Evolutionary conservation across 352 stramenopile species (phyloP).

Genomic region (Pythium insidiosum): DNA sequence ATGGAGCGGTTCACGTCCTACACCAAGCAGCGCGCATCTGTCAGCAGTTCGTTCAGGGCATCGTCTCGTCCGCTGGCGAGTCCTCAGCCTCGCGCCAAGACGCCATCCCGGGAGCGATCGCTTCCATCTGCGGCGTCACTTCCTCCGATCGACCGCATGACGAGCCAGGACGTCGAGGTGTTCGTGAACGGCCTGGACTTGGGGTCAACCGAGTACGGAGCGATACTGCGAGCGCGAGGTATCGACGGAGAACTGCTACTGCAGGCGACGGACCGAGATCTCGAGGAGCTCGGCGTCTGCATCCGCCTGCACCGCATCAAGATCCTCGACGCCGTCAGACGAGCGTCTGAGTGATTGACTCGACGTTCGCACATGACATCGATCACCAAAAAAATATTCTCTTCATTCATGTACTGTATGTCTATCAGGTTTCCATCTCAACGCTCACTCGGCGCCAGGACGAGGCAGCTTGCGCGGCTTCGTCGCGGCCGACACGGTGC

Average conservation of each 20-base stretch:
- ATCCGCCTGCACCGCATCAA: conserved; percentile 67
- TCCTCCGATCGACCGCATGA: conserved; percentile 23
- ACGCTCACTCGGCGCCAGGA: conserved; percentile 52
- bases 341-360: background rate
- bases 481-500: conserved; percentile 50
- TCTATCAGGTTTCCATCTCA: conserved; percentile 13
- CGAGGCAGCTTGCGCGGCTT: conserved; percentile 48
- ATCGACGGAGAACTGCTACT: conserved; percentile 59
- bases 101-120: background rate
- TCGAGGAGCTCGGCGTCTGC: conserved; percentile 58
- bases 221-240: conserved; percentile 29
- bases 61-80: conserved; percentile 3
- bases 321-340: conserved; percentile 33
- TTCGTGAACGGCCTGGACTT: conserved; percentile 48
- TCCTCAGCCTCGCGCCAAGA: background rate
- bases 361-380: too few relatives aligned
- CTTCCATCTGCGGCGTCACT: background rate
- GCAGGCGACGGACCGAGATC: conserved; percentile 41
- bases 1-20: conserved; percentile 27
- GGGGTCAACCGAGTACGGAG: conserved; percentile 27
- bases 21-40: conserved; percentile 6
- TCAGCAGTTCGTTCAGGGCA: background rate
- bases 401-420: conserved; percentile 6
- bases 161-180: conserved; percentile 26
- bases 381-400: conserved; percentile 3